Evolutionary conservation across 257 asterid species (phyloP).

Genomic region (Osmanthus fragrans): DNA sequence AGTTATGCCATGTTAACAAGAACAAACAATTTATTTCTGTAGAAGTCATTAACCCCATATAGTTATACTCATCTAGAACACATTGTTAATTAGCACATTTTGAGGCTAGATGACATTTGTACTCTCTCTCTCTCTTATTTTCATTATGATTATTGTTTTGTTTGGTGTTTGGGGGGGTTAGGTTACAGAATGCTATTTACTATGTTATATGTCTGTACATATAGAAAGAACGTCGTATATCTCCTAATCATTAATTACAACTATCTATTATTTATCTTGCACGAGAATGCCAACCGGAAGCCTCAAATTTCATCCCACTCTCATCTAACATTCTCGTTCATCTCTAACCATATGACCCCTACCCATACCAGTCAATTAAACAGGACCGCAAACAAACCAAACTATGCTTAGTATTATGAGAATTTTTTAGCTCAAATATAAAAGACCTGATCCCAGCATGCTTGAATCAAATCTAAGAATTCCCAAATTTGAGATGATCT

Average conservation of each 20-base stretch:
- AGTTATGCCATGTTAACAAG: no score
- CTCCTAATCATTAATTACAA: no score
- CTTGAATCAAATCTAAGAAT: neutral
- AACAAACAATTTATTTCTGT: no score
- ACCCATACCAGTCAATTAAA: neutral
- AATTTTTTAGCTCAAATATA: neutral
- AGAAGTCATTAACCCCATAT: no score
- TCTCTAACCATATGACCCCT: neutral
- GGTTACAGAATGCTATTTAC: no score
- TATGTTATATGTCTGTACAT: no score
- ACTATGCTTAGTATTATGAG: neutral
- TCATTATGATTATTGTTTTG: neutral
- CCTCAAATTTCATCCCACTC: neutral
- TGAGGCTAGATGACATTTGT: neutral
- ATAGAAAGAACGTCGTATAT: no score
- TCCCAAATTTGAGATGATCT: neutral
- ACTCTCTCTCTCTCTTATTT: neutral
- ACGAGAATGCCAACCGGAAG: no score
- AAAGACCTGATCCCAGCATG: neutral
- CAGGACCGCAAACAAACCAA: neutral
- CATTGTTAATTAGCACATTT: neutral
- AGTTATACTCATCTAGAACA: no score
- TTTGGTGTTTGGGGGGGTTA: no score
- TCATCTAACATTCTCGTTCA: neutral
- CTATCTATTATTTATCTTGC: no score